phyloP scores from a whole-genome alignment of 2,329 filamentous ascomycete genomes.

The Fusarium haematococcum region DNA sequence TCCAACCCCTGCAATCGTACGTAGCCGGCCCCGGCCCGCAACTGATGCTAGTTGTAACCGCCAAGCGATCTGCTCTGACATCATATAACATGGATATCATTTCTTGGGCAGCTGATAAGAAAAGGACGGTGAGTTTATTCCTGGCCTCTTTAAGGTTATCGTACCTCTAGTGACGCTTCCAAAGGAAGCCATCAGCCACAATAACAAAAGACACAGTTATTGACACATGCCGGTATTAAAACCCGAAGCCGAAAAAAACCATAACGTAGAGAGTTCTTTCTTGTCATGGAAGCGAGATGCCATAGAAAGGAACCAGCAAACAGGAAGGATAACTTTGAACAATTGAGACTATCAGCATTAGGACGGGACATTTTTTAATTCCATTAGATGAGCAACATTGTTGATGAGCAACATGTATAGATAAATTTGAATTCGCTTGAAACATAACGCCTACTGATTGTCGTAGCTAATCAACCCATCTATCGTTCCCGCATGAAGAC shows the following conservation, averaged over 20 bases:
- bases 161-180: not conserved
- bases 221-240: not conserved
- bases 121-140: not conserved
- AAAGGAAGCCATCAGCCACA: not conserved
- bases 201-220: not conserved
- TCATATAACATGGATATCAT: not conserved
- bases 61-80: not conserved
- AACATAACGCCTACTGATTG: not conserved
- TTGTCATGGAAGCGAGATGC: not conserved
- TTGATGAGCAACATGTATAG: not conserved
- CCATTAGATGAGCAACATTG: not conserved
- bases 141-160: not conserved
- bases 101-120: not conserved
- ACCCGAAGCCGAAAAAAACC: too few species aligned
- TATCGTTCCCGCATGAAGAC: constrained; percentile 54
- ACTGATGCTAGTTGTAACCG: not conserved
- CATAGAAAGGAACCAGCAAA: not conserved
- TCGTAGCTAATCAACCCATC: constrained; percentile 52
- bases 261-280: not conserved
- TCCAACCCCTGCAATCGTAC: not conserved
- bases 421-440: not conserved
- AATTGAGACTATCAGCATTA: not conserved
- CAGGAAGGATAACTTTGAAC: not conserved
- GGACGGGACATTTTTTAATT: not conserved
- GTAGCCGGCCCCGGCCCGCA: not conserved